Evolutionary conservation across 768 basidiomycete genomes (phyloP).

Genomic region (Rhizopogon sp.): DNA sequence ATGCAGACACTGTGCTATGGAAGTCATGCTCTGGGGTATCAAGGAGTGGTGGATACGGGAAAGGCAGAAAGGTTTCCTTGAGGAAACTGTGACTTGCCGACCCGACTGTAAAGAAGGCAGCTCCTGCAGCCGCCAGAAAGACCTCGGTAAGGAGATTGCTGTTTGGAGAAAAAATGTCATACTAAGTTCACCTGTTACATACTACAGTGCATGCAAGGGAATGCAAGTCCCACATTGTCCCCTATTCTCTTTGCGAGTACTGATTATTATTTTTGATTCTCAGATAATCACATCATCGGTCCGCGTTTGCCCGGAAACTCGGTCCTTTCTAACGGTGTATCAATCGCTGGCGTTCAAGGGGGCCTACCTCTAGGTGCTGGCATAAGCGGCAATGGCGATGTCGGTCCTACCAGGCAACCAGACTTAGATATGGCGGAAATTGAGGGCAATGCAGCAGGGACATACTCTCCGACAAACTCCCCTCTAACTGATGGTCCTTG

Average conservation of each 20-base stretch:
- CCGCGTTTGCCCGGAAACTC: background rate
- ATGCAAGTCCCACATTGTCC: slow-evolving; percentile 43
- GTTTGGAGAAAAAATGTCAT: background rate
- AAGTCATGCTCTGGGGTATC: slow-evolving; percentile 71
- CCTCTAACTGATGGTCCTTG: background rate
- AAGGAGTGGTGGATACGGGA: slow-evolving; percentile 83
- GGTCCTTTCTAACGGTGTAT: background rate
- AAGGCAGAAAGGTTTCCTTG: slow-evolving; percentile 62
- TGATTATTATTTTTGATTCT: slow-evolving; percentile 2
- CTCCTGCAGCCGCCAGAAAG: slow-evolving; percentile 55
- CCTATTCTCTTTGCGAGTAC: slow-evolving; percentile 1
- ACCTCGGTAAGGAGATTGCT: slow-evolving; percentile 46
- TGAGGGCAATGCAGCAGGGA: background rate
- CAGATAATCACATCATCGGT: slow-evolving; percentile 37
- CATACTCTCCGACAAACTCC: background rate
- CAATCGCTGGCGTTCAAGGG: background rate
- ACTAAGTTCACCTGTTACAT: slow-evolving; percentile 2
- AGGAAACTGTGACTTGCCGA: slow-evolving; percentile 48
- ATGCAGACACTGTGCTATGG: slow-evolving; percentile 70
- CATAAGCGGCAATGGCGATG: background rate
- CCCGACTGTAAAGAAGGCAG: slow-evolving; percentile 67
- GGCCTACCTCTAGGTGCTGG: background rate
- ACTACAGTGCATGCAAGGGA: slow-evolving; percentile 65
- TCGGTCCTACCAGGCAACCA: background rate
- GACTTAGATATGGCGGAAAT: background rate